Evolutionary conservation across 2,329 filamentous ascomycete genomes (phyloP).

Genomic region (Colletotrichum chrysophilum): DNA sequence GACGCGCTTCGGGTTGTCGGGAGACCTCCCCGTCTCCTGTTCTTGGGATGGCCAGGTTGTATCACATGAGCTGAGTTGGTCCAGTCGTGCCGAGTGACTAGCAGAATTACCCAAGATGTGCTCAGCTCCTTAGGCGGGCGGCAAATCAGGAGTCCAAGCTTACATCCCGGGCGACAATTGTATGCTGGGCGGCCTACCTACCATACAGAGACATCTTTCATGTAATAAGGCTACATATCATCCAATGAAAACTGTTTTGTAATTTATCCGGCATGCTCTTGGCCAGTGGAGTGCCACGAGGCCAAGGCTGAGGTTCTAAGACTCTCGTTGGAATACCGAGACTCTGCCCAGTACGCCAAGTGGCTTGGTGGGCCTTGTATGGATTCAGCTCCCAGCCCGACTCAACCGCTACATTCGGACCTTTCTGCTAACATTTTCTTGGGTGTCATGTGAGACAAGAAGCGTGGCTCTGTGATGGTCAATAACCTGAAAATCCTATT

Average conservation of each 20-base stretch:
- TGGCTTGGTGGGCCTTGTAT: background rate
- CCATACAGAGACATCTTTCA: background rate
- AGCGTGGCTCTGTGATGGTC: too few relatives aligned
- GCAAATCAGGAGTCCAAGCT: background rate
- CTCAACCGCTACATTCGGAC: background rate
- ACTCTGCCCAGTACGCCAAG: slow-evolving; percentile 9
- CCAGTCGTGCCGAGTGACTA: background rate
- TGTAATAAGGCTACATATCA: background rate
- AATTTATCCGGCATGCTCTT: slow-evolving; percentile 5
- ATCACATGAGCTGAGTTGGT: background rate
- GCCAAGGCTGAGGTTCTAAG: background rate
- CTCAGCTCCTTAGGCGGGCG: background rate
- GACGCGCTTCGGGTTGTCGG: background rate
- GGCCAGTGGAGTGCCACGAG: slow-evolving; percentile 6
- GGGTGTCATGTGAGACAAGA: background rate
- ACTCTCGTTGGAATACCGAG: background rate
- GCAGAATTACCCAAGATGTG: background rate
- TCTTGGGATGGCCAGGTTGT: background rate
- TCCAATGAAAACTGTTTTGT: background rate
- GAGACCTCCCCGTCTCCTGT: background rate
- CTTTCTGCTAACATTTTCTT: background rate
- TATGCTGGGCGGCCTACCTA: background rate
- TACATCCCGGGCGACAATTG: background rate
- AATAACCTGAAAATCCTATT: too few relatives aligned
- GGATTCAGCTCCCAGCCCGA: background rate